These are phyloP conservation scores for Talaromyces proteolyticus DNA, from an alignment of 495 filamentous ascomycete genomes.

Conservation along the genomic window DNA sequence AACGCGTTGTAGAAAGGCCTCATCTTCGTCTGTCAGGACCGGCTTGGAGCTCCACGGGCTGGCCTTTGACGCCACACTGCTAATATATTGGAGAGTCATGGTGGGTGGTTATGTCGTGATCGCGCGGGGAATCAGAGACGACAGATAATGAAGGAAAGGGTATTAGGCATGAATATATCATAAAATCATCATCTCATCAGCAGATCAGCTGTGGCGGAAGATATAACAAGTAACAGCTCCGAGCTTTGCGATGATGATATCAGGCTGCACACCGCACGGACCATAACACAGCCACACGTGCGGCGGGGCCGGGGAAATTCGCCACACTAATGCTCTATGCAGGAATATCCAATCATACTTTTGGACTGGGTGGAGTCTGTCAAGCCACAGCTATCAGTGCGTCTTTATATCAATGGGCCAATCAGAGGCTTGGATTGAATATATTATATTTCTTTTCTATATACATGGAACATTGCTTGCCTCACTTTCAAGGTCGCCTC, in stretches of 20 bases:
- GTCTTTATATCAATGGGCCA: background rate
- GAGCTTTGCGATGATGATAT: too few relatives aligned
- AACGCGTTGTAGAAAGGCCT: slow-evolving; percentile 47
- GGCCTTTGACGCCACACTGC: slow-evolving; percentile 24
- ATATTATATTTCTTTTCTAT: background rate
- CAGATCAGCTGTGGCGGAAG: too few relatives aligned
- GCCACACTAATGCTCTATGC: background rate
- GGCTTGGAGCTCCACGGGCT: slow-evolving; percentile 28
- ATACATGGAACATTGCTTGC: too few relatives aligned
- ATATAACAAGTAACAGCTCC: too few relatives aligned
- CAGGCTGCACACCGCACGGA: background rate
- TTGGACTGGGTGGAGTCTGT: too few relatives aligned
- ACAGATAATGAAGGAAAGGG: too few relatives aligned
- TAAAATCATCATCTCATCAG: too few relatives aligned
- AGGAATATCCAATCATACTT: background rate
- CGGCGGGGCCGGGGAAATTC: background rate
- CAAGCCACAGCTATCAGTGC: too few relatives aligned
- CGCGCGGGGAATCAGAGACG: too few relatives aligned
- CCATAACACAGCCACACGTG: background rate
- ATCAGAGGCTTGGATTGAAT: background rate
- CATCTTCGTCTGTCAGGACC: slow-evolving; percentile 48
- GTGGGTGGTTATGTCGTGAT: background rate
- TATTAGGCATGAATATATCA: background rate
- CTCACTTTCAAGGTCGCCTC: too few relatives aligned
- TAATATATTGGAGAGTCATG: slow-evolving; percentile 39